Conservation (phyloP, 2,329 filamentous ascomycete species). For the Paraphoma chrysanthemicola region DNA sequence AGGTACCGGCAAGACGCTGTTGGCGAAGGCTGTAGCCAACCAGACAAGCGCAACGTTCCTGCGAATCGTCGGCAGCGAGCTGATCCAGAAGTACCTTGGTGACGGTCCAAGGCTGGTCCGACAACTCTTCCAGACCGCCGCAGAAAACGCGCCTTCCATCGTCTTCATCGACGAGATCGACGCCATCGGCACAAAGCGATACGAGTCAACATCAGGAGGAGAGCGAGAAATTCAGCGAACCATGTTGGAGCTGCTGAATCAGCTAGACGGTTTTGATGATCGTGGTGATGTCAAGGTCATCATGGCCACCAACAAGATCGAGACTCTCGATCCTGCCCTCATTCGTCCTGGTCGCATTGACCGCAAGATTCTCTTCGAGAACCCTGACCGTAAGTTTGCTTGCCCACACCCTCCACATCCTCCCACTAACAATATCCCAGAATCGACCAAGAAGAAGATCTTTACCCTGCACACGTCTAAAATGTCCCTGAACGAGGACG, state of each 20-base stretch:
- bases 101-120: slow-evolving; percentile 93
- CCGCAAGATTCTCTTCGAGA: slow-evolving; percentile 88
- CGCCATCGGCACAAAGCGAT: slow-evolving; percentile 97
- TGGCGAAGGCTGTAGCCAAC: slow-evolving; percentile 97
- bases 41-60: slow-evolving; percentile 99
- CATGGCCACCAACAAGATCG: slow-evolving; percentile 99
- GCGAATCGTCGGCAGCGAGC: slow-evolving; percentile 93
- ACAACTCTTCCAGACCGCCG: slow-evolving; percentile 94
- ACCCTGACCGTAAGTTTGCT: slow-evolving; percentile 66
- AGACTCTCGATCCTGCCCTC: slow-evolving; percentile 92
- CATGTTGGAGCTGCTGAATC: slow-evolving; percentile 97
- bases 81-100: slow-evolving; percentile 98
- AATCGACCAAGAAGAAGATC: slow-evolving; percentile 97
- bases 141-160: slow-evolving; percentile 94
- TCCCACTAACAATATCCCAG: slow-evolving; percentile 66
- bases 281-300: slow-evolving; percentile 99
- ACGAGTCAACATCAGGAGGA: slow-evolving; percentile 95
- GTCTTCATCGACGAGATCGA: slow-evolving; percentile 99
- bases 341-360: slow-evolving; percentile 98
- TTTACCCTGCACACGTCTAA: slow-evolving; percentile 98
- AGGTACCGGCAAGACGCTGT: slow-evolving; percentile 93
- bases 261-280: slow-evolving; percentile 98
- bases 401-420: background rate
- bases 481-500: slow-evolving; percentile 96
- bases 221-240: slow-evolving; percentile 98